These are phyloP conservation scores for Fusarium stilboides DNA, from an alignment of 2,329 filamentous ascomycete genomes.

Conservation along the genomic window DNA sequence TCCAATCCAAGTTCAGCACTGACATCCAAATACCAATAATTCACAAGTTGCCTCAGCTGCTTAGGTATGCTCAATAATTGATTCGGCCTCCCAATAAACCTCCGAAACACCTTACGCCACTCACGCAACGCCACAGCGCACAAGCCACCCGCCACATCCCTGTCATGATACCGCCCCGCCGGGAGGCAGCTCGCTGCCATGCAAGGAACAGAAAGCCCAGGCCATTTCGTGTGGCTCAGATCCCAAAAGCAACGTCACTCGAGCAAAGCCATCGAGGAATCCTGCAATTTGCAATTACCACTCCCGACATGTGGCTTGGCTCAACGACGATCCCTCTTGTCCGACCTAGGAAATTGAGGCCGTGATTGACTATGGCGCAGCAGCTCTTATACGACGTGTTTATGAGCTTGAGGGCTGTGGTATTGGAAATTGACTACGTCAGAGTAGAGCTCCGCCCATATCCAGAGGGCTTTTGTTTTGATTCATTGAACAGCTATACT, in stretches of 20 bases:
- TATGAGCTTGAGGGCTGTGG: constrained; percentile 15
- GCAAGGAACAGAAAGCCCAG: constrained; percentile 33
- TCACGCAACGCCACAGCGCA: constrained; percentile 27
- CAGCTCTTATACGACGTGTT: constrained; percentile 14
- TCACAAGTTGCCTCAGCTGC: neutral
- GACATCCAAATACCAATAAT: neutral
- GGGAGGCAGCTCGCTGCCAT: constrained; percentile 38
- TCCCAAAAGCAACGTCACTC: constrained; percentile 35
- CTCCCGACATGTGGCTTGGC: constrained; percentile 29
- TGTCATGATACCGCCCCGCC: constrained; percentile 31
- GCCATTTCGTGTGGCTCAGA: constrained; percentile 40
- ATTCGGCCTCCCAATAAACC: constrained; percentile 9
- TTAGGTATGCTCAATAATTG: constrained; percentile 7
- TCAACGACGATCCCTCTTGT: neutral
- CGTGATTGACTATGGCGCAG: constrained; percentile 33
- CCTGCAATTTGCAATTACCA: constrained; percentile 27
- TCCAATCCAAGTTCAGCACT: neutral
- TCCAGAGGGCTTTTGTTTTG: neutral
- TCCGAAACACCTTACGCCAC: constrained; percentile 30
- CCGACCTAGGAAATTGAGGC: constrained; percentile 1
- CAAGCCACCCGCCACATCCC: constrained; percentile 27
- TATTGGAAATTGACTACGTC: constrained; percentile 13
- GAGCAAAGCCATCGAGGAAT: constrained; percentile 32
- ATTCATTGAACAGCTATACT: constrained; percentile 15
- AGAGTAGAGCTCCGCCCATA: constrained; percentile 9